Base-by-base conservation (phyloP, 2,329 filamentous ascomycete genomes). In the Fusarium zealandicum region DNA sequence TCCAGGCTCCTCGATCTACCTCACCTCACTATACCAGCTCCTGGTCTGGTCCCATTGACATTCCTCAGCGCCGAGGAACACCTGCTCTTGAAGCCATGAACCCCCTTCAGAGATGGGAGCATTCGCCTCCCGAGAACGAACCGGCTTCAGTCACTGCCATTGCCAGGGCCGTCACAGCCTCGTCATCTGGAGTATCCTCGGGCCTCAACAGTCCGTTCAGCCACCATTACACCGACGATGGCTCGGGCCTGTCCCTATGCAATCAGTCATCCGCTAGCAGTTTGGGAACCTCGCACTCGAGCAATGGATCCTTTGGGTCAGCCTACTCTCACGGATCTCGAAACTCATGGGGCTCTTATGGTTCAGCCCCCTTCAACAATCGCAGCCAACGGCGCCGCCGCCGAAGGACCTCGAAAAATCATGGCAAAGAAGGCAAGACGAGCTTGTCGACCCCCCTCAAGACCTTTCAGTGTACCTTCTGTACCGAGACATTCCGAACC, bases 401-500 rank as follows among this genome's bases (percentile, higher is more conserved):
- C 36, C 75, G 80, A 59, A 66, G 70, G 59, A 74, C 76, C 9
- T 70, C 75, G 1, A 68, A 71, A 10, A 76, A 75, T 59, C 67
- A 68, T 11, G 59, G 59, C 1, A 74, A 76, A 1, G 76, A 78
- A 12, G 35, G 48, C 20, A 70, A 68, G 40, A 69, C 68, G 1
- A 60, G 68, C 7, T 70, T 81, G 2, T 63, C 65, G 10, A 72
- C 73, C 4, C 81, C 80, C 3, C 73, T 80, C 52, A 84, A 83
- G 65, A 83, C 82, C 2, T 86, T 82, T 70, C 85, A 88, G 70
- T 88, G 85, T 70, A 88, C 85, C 57, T 88, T 88, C 76, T 88
- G 85, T 70, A 87, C 85, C 6, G 84, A 88, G 60, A 86, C 83
- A 0, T 88, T 88, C 71, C 78, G 84, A 61, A 87, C 85, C 4